Evolutionary conservation across 2,329 filamentous ascomycete species (phyloP).

Genomic region (Ophiostoma quercus): DNA sequence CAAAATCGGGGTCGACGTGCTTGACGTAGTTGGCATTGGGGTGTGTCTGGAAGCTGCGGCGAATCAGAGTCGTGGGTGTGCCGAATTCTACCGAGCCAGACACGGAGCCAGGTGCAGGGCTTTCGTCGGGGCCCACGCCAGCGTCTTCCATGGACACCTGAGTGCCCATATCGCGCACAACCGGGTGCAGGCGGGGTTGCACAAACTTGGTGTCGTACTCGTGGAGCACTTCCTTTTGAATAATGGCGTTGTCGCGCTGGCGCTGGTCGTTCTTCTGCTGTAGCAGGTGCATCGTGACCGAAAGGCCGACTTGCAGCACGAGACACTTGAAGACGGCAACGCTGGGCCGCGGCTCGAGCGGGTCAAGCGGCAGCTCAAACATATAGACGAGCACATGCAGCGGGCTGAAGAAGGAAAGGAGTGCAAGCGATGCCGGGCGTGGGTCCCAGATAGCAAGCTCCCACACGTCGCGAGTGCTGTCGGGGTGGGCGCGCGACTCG

Average conservation of each 20-base stretch:
- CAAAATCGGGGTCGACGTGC: constrained; percentile 64
- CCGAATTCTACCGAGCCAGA: constrained; percentile 40
- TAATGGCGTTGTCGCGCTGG: constrained; percentile 73
- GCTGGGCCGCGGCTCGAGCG: constrained; percentile 74
- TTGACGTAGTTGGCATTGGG: constrained; percentile 75
- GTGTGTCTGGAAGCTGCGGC: constrained; percentile 72
- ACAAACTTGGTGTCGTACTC: constrained; percentile 97
- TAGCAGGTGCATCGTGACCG: constrained; percentile 68
- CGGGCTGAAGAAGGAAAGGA: constrained; percentile 90
- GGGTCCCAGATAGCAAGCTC: constrained; percentile 93
- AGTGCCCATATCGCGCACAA: constrained; percentile 71
- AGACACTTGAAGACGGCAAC: constrained; percentile 79
- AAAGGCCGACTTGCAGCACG: constrained; percentile 68
- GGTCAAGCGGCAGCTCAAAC: constrained; percentile 73
- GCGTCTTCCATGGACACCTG: constrained; percentile 58
- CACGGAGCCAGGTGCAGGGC: constrained; percentile 23
- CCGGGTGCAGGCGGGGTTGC: constrained; percentile 77
- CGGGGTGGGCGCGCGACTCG: constrained; percentile 78
- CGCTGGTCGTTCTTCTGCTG: constrained; percentile 75
- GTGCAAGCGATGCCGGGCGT: constrained; percentile 69
- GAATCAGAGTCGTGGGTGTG: constrained; percentile 58
- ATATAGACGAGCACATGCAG: constrained; percentile 88
- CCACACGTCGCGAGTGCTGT: constrained; percentile 83
- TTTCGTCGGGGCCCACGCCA: constrained; percentile 34
- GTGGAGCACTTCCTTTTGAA: constrained; percentile 86